Conservation (phyloP, 768 basidiomycete species). For the Trametes coccinea region DNA sequence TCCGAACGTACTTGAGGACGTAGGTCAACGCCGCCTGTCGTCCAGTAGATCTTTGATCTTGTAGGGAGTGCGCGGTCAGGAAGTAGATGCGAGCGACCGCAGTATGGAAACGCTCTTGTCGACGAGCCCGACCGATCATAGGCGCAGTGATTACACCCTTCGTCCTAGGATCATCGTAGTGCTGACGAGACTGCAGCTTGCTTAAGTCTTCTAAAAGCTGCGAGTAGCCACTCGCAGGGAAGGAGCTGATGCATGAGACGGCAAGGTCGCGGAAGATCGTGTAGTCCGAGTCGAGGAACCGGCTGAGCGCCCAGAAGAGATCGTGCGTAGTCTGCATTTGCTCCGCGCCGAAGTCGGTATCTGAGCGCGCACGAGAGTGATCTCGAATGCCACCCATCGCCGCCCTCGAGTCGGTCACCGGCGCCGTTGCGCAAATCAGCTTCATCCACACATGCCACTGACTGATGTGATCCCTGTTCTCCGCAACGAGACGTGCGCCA, state of each 20-base stretch:
- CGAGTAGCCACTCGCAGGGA: conserved; percentile 74
- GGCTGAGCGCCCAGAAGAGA: conserved; percentile 81
- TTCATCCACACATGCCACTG: conserved; percentile 89
- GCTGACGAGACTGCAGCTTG: conserved; percentile 74
- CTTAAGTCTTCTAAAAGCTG: conserved; percentile 84
- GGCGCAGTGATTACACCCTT: conserved; percentile 46
- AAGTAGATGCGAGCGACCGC: conserved; percentile 89
- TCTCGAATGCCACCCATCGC: conserved; percentile 57
- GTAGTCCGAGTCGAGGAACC: conserved; percentile 86
- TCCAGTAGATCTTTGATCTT: conserved; percentile 65
- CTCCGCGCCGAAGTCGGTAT: conserved; percentile 76
- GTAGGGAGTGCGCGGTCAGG: conserved; percentile 76
- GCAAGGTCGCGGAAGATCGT: conserved; percentile 82
- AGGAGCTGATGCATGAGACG: conserved; percentile 85
- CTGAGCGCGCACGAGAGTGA: conserved; percentile 69
- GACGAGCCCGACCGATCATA: conserved; percentile 57
- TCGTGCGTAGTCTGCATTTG: conserved; percentile 80
- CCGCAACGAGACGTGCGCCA: conserved; percentile 50
- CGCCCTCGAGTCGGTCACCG: conserved; percentile 61
- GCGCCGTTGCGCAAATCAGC: conserved; percentile 79
- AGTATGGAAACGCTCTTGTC: conserved; percentile 79
- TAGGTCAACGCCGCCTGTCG: conserved; percentile 74
- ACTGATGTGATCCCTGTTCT: conserved; percentile 59
- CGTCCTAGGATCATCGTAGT: conserved; percentile 72
- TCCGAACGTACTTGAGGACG: conserved; percentile 84